Evolutionary conservation across 2,329 filamentous ascomycete species (phyloP), one percentile per base, ranked within the genome.

Genomic region (Fusarium phyllophilum): DNA sequence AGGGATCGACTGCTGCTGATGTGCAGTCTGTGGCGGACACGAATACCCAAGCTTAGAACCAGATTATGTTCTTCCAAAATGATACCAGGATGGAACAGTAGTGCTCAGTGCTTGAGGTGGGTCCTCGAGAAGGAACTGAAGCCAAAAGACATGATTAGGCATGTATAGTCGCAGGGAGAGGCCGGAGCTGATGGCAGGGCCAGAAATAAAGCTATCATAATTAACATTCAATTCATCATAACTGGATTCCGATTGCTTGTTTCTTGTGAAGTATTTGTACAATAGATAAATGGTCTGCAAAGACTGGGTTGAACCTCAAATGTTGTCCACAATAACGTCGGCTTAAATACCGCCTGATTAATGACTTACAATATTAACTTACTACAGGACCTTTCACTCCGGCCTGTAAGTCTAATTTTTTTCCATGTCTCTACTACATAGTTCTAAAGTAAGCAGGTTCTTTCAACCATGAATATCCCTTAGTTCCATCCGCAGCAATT

Each of bases 141-240:
- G 4, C 14, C 3, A 17, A n/a, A n/a, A 4, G 14, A 17, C 48
- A 51, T 34, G 3, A 20, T 51, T 24, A 3, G 3, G 22, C 31
- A 8, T 11, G 17, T 2, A 15, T 8, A 15, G 8, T 11, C 2
- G 8, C n/a, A 4, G 0, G 12, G n/a, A 24, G 17, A 24, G 4
- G 12, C 17, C 3, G 4, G 22, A 18, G 6, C 0, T 8, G n/a
- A 34, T 5, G 4, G 12, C n/a, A 4, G 12, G 31, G 8, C n/a
- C 4, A 20, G 4, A 4, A 14, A 3, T 0, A 34, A 2, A 34
- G n/a, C 11, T 11, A 8, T 15, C 1, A 0, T 6, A 2, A 34
- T 15, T 2, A 34, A 14, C 6, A 31, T 10, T n/a, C 14, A 12
- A 31, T 3, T 13, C 6, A n/a, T 7, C 7, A 3, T n/a, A 18